Base-by-base conservation (phyloP, 345 rosid species). In the Conringia planisiliqua region DNA sequence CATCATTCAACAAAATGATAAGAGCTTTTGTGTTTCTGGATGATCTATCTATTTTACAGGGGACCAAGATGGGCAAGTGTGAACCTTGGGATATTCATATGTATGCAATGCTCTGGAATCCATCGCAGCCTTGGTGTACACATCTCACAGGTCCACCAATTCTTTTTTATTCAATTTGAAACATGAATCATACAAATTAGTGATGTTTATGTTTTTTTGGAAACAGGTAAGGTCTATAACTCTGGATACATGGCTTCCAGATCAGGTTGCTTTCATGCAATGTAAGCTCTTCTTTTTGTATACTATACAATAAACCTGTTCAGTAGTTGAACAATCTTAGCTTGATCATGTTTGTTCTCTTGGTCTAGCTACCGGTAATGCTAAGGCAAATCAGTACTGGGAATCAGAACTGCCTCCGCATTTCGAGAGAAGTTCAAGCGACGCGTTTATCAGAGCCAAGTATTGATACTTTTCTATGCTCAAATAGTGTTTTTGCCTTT, bases 41-140 rank as follows among this genome's bases (percentile, higher is more conserved):
- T 58, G 59, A 54, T 58, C 27, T 24, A 82, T 44, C 17, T 79
- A 44, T 73, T 78, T 48, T 69, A 61, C 86, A 90, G 98, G 82
- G 97, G 78, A 58, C 97, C 99, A 20, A 78, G 97, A 81, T 92
- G 99, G 99, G 97, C 99, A 24, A 92, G 98, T 69, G 98, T 95
- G 74, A 95, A 95, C 80, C 86, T 95, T 46, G 98, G 99, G 60
- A 88, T 95, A 82, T 90, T 95, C 83, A 95, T 95, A 69, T 95
- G 99, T 85, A 86, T 95, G 91, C 98, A 90, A 47, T 92, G 99
- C 64, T 92, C 99, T 22, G 99, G 99, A 55, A 57, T 87, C 57
- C 98, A 95, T 74, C 86, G 99, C 40, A 86, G 94, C 81, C 96
- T 95, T 42, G 99, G 99, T 32, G 98, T 95, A 42, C 98, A 95